Evolutionary conservation across 768 basidiomycete genomes (phyloP).

Genomic region (Termitomyces sp.): DNA sequence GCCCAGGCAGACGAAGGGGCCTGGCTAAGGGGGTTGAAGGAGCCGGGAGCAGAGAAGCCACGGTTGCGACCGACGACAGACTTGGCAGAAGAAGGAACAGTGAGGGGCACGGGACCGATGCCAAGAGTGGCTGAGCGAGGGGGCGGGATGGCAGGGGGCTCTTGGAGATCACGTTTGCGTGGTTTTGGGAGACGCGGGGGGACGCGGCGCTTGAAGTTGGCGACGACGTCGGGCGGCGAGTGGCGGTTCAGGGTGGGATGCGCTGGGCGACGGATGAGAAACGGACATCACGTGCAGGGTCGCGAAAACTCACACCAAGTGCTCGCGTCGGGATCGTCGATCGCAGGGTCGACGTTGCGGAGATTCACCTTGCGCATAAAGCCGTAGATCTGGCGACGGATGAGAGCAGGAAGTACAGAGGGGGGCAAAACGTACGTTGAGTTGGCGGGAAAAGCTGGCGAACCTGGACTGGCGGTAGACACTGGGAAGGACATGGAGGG

Average conservation of each 20-base stretch:
- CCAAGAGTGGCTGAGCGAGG: constrained; percentile 66
- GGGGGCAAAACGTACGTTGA: constrained; percentile 67
- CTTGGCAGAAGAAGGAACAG: constrained; percentile 46
- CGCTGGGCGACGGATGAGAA: constrained; percentile 37
- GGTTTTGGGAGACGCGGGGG: constrained; percentile 89
- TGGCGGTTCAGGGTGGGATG: constrained; percentile 89
- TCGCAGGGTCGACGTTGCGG: constrained; percentile 90
- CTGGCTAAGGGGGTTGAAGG: constrained; percentile 68
- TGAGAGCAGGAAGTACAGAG: constrained; percentile 16
- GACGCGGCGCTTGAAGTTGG: constrained; percentile 93
- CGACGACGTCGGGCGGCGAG: constrained; percentile 84
- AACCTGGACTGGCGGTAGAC: constrained; percentile 96
- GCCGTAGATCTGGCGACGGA: constrained; percentile 77
- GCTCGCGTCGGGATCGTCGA: constrained; percentile 93
- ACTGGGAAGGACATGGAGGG: constrained; percentile 87
- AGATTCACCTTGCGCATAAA: constrained; percentile 98
- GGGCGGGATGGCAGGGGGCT: constrained; percentile 64
- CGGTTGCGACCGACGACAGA: constrained; percentile 55
- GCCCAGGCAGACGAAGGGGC: constrained; percentile 45
- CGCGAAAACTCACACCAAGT: constrained; percentile 78
- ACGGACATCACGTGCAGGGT: background rate
- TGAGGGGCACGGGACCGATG: constrained; percentile 62
- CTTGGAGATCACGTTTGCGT: constrained; percentile 70
- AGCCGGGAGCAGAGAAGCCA: constrained; percentile 80
- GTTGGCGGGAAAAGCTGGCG: constrained; percentile 94